Percentiles rank a stretch among this genome's conserved stretches.
phyloP scores from a whole-genome alignment of 2,329 filamentous ascomycete genomes.

The Immersiporthe knoxdaviesiana region DNA sequence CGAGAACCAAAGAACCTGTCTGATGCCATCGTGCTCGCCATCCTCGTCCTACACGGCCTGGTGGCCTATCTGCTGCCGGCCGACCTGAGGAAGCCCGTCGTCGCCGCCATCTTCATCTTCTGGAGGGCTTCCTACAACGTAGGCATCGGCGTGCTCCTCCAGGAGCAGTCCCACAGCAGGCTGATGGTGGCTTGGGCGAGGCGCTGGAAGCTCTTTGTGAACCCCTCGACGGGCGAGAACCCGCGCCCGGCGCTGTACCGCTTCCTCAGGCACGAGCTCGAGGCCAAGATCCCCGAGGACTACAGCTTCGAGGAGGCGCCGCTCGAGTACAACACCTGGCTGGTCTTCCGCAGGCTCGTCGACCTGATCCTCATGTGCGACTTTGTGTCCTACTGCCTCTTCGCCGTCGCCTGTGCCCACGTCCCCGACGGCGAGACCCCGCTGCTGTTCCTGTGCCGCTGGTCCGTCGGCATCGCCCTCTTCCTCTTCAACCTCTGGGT shows the following conservation, averaged over 20 bases:
- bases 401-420: slow-evolving; percentile 85
- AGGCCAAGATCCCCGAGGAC: slow-evolving; percentile 91
- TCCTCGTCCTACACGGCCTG: slow-evolving; percentile 76
- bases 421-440: slow-evolving; percentile 73
- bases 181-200: slow-evolving; percentile 86
- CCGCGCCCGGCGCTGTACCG: slow-evolving; percentile 81
- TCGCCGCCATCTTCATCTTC: slow-evolving; percentile 84
- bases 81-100: slow-evolving; percentile 71
- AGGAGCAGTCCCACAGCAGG: slow-evolving; percentile 87
- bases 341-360: slow-evolving; percentile 92
- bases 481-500: slow-evolving; percentile 98
- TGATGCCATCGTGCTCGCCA: slow-evolving; percentile 76
- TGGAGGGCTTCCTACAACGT: slow-evolving; percentile 93
- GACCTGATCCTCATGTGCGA: slow-evolving; percentile 99
- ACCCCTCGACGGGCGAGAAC: slow-evolving; percentile 79
- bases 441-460: slow-evolving; percentile 72
- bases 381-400: slow-evolving; percentile 95
- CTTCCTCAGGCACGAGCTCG: slow-evolving; percentile 84
- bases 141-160: slow-evolving; percentile 88
- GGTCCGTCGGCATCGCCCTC: slow-evolving; percentile 75
- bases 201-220: slow-evolving; percentile 83
- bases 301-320: slow-evolving; percentile 93
- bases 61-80: slow-evolving; percentile 74
- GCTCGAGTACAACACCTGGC: slow-evolving; percentile 98
- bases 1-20: slow-evolving; percentile 94